phyloP scores from a whole-genome alignment of 495 filamentous ascomycete species.

The Glutinoglossum americanum region DNA sequence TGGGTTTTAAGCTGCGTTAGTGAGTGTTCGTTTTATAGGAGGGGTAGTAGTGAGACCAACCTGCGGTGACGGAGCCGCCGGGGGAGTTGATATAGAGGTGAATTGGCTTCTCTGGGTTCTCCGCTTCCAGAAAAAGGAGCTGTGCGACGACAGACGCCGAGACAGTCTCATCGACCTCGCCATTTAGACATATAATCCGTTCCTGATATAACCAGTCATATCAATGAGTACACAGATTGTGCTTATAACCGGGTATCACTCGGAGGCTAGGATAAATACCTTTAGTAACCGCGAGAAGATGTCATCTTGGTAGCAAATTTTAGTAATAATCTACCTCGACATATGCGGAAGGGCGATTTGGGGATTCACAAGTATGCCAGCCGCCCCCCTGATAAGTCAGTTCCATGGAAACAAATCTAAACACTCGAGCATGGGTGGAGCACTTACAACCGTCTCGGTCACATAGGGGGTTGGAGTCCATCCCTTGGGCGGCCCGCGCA shows the following conservation, averaged over 20 bases:
- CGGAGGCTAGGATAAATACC: constrained; percentile 20
- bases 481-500: constrained; percentile 7
- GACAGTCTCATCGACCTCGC: constrained; percentile 67
- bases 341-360: not conserved
- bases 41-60: constrained; percentile 10
- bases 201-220: constrained; percentile 32
- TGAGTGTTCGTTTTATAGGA: not conserved
- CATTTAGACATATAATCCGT: constrained; percentile 89
- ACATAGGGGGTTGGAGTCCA: constrained; percentile 23
- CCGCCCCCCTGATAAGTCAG: constrained; percentile 53
- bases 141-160: constrained; percentile 87
- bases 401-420: not conserved
- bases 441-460: constrained; percentile 17
- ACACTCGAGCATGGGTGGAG: not conserved
- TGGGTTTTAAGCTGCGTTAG: not conserved
- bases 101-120: constrained; percentile 81
- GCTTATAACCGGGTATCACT: not conserved
- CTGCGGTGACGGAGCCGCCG: constrained; percentile 83
- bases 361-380: constrained; percentile 50
- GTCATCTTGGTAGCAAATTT: constrained; percentile 31
- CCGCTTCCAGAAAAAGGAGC: constrained; percentile 93
- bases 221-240: constrained; percentile 8
- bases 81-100: constrained; percentile 96
- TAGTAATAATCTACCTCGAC: not conserved
- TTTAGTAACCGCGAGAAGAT: constrained; percentile 67